Conservation (phyloP, 129 eudicot genomes). For the Ambrosia artemisiifolia region DNA sequence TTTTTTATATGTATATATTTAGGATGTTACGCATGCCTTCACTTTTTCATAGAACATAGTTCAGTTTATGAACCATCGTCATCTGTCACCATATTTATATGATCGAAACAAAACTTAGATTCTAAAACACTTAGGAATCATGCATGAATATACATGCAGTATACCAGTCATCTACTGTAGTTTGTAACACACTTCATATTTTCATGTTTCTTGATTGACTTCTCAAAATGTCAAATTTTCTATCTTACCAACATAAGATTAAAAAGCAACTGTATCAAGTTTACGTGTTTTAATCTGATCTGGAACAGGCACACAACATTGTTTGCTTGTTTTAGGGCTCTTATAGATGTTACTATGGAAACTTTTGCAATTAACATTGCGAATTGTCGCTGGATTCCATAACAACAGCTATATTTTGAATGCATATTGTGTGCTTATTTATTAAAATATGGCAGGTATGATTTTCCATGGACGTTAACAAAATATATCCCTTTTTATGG, state of each 20-base stretch:
- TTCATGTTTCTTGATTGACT: too few species aligned
- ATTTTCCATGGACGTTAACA: conserved; percentile 78
- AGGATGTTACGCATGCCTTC: background rate
- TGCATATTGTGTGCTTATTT: background rate
- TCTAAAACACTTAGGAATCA: too few species aligned
- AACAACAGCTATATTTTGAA: background rate
- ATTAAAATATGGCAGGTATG: conserved; percentile 49
- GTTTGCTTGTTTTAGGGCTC: background rate
- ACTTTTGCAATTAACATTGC: background rate
- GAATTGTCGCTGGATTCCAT: background rate
- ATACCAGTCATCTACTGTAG: too few species aligned
- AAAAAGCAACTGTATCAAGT: too few species aligned
- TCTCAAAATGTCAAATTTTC: too few species aligned
- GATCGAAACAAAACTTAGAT: too few species aligned
- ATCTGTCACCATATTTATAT: too few species aligned
- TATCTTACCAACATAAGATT: too few species aligned
- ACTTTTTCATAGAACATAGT: background rate
- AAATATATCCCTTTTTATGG: conserved; percentile 78
- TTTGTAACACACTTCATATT: too few species aligned
- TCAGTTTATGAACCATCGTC: too few species aligned
- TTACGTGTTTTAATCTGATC: background rate
- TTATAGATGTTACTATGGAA: background rate
- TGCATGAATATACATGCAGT: too few species aligned
- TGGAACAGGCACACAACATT: background rate
- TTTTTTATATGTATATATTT: background rate